Evolutionary conservation across 2,329 filamentous ascomycete species (phyloP).

Genomic region (Hypoxylon sp.): DNA sequence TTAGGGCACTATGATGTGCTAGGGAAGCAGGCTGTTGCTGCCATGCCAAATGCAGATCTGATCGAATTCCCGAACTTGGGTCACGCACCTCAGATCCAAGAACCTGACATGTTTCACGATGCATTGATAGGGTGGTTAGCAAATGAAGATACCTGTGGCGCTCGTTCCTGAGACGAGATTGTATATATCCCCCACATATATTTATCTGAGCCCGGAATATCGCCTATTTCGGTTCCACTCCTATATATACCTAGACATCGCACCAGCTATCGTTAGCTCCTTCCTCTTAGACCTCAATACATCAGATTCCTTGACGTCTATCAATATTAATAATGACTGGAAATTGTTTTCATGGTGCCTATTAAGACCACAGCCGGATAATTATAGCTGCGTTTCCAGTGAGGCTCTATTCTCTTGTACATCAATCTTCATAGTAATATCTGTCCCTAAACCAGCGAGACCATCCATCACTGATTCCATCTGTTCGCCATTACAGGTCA

Average conservation of each 20-base stretch:
- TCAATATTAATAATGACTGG: background rate
- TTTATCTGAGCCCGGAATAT: too few relatives aligned
- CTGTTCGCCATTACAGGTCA: slow-evolving; percentile 5
- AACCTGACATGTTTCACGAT: slow-evolving; percentile 61
- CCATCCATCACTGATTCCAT: slow-evolving; percentile 13
- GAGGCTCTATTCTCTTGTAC: slow-evolving; percentile 9
- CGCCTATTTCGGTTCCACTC: too few relatives aligned
- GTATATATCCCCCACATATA: slow-evolving; percentile 6
- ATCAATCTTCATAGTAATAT: slow-evolving; percentile 17
- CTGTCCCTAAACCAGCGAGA: slow-evolving; percentile 5
- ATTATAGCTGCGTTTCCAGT: background rate
- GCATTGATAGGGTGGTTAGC: slow-evolving; percentile 61
- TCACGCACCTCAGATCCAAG: slow-evolving; percentile 67
- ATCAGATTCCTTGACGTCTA: too few relatives aligned
- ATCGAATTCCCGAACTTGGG: slow-evolving; percentile 63
- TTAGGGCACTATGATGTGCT: slow-evolving; percentile 65
- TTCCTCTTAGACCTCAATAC: too few relatives aligned
- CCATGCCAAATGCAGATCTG: slow-evolving; percentile 61
- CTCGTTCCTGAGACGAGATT: background rate
- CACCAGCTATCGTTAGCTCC: too few relatives aligned
- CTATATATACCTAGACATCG: too few relatives aligned
- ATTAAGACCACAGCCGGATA: background rate
- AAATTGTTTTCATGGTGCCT: background rate
- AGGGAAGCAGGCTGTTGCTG: slow-evolving; percentile 59
- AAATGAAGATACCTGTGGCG: slow-evolving; percentile 7